A percentile compares a stretch with the other conserved stretches of the same genome.
phyloP scores from a whole-genome alignment of 352 stramenopile genomes.

The Pythium sukuiense region DNA sequence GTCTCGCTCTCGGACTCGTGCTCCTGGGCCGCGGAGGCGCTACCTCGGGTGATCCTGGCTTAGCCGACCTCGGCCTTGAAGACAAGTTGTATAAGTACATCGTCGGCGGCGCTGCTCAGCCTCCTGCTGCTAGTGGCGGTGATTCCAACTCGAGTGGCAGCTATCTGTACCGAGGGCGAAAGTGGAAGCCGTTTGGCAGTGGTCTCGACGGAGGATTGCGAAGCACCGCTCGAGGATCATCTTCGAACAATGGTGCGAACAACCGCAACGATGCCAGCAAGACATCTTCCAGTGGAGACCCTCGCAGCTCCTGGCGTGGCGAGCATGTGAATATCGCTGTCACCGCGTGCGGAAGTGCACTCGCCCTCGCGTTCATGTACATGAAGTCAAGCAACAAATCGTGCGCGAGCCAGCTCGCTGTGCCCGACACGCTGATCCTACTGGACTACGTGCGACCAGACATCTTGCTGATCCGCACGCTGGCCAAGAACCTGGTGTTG shows the following conservation, averaged over 20 bases:
- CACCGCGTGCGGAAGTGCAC: constrained; percentile 90
- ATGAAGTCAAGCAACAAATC: constrained; percentile 91
- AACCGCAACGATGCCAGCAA: constrained; percentile 4
- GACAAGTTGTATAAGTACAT: constrained; percentile 96
- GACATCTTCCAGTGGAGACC: background rate
- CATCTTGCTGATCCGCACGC: constrained; percentile 92
- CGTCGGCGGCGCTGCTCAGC: constrained; percentile 62
- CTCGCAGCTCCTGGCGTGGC: constrained; percentile 33
- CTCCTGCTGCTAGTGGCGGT: background rate
- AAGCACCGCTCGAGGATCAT: background rate
- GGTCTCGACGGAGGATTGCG: background rate
- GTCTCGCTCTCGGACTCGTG: constrained; percentile 96
- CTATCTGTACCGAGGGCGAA: constrained; percentile 70
- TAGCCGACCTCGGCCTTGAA: constrained; percentile 96
- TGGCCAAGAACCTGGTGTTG: constrained; percentile 94
- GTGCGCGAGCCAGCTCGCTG: constrained; percentile 78
- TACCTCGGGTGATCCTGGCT: constrained; percentile 76
- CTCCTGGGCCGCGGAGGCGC: constrained; percentile 82
- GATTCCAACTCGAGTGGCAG: constrained; percentile 34
- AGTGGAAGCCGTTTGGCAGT: constrained; percentile 56
- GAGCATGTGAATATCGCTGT: constrained; percentile 96
- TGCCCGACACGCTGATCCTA: constrained; percentile 95
- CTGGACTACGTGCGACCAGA: constrained; percentile 97
- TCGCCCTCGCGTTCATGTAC: constrained; percentile 97
- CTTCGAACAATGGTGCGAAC: background rate